Percentiles rank a stretch among this genome's conserved stretches.
Evolutionary conservation across 2,329 filamentous ascomycete genomes (phyloP).

Genomic region (Huntiella moniliformis): DNA sequence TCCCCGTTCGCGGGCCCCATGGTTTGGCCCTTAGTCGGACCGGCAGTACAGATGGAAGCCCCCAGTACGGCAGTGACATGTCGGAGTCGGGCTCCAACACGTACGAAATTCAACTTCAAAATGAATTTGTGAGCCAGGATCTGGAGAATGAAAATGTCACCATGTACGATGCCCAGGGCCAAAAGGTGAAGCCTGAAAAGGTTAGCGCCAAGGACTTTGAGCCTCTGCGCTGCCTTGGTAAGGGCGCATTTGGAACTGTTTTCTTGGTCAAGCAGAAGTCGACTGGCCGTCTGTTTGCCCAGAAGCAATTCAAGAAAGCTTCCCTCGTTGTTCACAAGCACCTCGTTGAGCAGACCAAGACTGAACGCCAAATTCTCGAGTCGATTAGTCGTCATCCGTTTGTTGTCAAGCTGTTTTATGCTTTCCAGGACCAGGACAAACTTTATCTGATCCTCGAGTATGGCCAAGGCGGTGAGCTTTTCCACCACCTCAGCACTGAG

Average conservation of each 20-base stretch:
- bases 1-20: slow-evolving; percentile 5
- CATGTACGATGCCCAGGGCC: slow-evolving; percentile 19
- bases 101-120: slow-evolving; percentile 69
- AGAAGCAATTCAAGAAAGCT: slow-evolving; percentile 98
- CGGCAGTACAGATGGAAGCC: slow-evolving; percentile 35
- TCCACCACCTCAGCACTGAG: slow-evolving; percentile 83
- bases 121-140: slow-evolving; percentile 47
- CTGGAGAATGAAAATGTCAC: slow-evolving; percentile 15
- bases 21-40: slow-evolving; percentile 32
- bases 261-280: slow-evolving; percentile 75
- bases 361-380: slow-evolving; percentile 84
- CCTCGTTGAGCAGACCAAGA: slow-evolving; percentile 92
- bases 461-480: slow-evolving; percentile 88
- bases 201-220: slow-evolving; percentile 88
- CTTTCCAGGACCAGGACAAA: slow-evolving; percentile 95
- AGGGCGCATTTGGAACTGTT: slow-evolving; percentile 91
- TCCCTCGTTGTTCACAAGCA: slow-evolving; percentile 90
- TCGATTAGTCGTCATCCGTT: slow-evolving; percentile 93
- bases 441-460: slow-evolving; percentile 96
- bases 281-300: slow-evolving; percentile 80
- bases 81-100: slow-evolving; percentile 52
- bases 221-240: slow-evolving; percentile 76
- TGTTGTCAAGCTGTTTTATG: slow-evolving; percentile 94
- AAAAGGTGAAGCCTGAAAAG: slow-evolving; percentile 36
- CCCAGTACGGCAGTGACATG: slow-evolving; percentile 35